phyloP scores from a whole-genome alignment of 768 basidiomycete genomes.

The Boletus coccyginus region DNA sequence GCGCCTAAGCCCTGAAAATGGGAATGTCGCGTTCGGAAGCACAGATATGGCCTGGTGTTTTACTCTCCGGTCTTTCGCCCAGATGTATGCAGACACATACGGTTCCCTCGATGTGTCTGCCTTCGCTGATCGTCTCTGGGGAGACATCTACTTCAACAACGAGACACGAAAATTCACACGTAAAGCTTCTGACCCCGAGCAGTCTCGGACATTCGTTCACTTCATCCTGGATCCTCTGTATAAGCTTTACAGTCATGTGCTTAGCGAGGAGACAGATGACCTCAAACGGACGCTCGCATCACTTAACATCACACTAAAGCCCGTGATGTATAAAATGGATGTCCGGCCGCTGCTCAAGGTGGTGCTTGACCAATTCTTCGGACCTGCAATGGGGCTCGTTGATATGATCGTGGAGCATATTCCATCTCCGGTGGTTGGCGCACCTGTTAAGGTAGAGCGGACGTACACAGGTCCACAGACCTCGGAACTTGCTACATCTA shows the following conservation, averaged over 20 bases:
- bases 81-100: constrained; percentile 94
- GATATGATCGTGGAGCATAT: constrained; percentile 91
- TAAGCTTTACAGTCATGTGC: constrained; percentile 93
- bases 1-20: constrained; percentile 89
- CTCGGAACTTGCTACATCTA: constrained; percentile 70
- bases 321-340: constrained; percentile 98
- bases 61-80: constrained; percentile 89
- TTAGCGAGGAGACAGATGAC: constrained; percentile 91
- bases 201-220: constrained; percentile 85
- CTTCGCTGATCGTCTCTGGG: constrained; percentile 94
- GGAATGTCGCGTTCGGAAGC: constrained; percentile 96
- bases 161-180: constrained; percentile 87
- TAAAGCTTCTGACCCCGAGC: constrained; percentile 72
- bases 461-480: constrained; percentile 90
- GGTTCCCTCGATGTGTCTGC: constrained; percentile 79
- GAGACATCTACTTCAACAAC: constrained; percentile 91
- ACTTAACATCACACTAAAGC: constrained; percentile 84
- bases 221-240: constrained; percentile 96
- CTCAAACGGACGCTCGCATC: constrained; percentile 75
- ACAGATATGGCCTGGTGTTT: constrained; percentile 99
- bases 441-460: constrained; percentile 67
- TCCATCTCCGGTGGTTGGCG: constrained; percentile 69
- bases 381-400: constrained; percentile 81
- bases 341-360: constrained; percentile 92
- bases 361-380: constrained; percentile 95